A percentile compares a stretch with the other conserved stretches of the same genome.
Evolutionary conservation across 805 yeast species (phyloP).

Genomic region (Lipomyces kockii): DNA sequence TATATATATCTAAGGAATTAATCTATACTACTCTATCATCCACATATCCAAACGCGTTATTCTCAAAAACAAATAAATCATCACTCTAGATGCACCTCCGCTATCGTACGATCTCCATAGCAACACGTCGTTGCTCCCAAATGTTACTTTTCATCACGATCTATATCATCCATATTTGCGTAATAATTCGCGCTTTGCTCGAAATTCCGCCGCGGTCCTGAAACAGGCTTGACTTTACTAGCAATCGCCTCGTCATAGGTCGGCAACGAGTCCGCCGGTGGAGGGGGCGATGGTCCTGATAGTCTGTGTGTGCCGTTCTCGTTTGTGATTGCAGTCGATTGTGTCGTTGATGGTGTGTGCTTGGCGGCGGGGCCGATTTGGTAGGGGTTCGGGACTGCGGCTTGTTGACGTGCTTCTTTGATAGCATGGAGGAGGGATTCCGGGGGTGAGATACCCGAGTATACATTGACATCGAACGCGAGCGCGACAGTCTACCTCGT

Average conservation of each 20-base stretch:
- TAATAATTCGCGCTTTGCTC: slow-evolving; percentile 24
- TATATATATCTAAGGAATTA: neutral
- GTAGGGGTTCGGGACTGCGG: slow-evolving; percentile 8
- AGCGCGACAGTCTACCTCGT: slow-evolving; percentile 14
- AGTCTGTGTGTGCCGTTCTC: slow-evolving; percentile 3
- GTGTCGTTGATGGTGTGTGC: neutral
- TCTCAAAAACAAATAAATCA: neutral
- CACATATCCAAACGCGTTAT: neutral
- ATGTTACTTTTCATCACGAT: slow-evolving; percentile 20
- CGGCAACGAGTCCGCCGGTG: slow-evolving; percentile 22
- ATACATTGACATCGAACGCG: slow-evolving; percentile 24
- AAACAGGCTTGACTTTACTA: slow-evolving; percentile 15
- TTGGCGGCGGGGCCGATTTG: neutral
- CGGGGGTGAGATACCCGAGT: slow-evolving; percentile 34
- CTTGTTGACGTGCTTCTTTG: neutral
- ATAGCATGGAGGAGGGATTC: slow-evolving; percentile 21
- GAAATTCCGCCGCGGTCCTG: slow-evolving; percentile 30
- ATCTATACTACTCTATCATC: neutral
- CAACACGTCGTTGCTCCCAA: too few relatives aligned
- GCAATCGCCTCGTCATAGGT: slow-evolving; percentile 33
- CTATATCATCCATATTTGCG: slow-evolving; percentile 24
- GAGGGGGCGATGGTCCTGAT: neutral
- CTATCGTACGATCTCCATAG: neutral
- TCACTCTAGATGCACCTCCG: neutral
- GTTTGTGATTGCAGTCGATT: neutral